Evolutionary conservation across 2,329 filamentous ascomycete genomes (phyloP).

Genomic region (Cladosporium sp.): DNA sequence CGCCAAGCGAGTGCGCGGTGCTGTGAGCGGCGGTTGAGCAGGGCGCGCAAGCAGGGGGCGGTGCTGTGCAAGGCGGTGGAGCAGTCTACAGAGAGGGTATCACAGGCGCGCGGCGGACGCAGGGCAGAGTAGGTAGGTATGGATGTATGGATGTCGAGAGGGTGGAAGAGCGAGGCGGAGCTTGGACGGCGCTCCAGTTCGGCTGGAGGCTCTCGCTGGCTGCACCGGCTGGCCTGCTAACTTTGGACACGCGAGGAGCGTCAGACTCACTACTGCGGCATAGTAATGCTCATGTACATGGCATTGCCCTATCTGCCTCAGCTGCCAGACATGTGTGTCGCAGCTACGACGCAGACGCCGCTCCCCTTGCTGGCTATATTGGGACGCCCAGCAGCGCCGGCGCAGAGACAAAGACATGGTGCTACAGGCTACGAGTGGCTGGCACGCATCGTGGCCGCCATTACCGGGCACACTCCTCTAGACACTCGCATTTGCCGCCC

Average conservation of each 20-base stretch:
- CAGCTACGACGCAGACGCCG: background rate
- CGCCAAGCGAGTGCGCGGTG: background rate
- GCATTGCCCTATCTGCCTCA: background rate
- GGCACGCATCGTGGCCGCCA: slow-evolving; percentile 11
- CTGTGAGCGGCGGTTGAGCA: background rate
- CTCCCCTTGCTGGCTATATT: background rate
- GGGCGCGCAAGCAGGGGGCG: background rate
- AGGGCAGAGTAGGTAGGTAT: too few relatives aligned
- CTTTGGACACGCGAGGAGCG: background rate
- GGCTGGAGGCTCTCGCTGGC: background rate
- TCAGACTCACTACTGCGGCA: background rate
- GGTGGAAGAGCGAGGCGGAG: background rate
- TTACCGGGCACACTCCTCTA: background rate
- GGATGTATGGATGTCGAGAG: slow-evolving; percentile 2
- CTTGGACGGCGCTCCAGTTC: background rate
- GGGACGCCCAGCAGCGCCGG: background rate
- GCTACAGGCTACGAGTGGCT: slow-evolving; percentile 5
- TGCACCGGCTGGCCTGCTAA: background rate
- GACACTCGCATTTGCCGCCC: slow-evolving; percentile 7
- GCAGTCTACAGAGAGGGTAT: background rate
- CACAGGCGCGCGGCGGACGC: slow-evolving; percentile 5
- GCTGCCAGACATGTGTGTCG: background rate
- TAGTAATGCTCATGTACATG: too few relatives aligned
- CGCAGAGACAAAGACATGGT: background rate
- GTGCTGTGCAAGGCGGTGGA: background rate